Evolutionary conservation across 768 basidiomycete genomes (phyloP).

Genomic region (Pleurotus cornucopiae): DNA sequence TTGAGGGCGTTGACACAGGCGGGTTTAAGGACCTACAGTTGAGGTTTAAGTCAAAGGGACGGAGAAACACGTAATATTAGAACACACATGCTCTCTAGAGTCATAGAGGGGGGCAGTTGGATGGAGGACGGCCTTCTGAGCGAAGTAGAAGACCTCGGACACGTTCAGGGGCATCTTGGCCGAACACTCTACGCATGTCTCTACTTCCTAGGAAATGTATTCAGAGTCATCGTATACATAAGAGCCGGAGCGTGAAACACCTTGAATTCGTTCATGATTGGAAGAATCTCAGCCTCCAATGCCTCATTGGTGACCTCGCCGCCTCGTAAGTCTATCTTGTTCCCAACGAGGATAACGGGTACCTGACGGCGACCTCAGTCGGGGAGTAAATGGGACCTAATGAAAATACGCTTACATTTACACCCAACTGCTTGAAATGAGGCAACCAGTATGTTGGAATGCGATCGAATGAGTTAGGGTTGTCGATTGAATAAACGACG

Average conservation of each 20-base stretch:
- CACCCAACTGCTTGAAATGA: constrained; percentile 88
- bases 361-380: constrained; percentile 46
- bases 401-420: constrained; percentile 62
- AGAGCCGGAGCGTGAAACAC: constrained; percentile 30
- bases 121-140: constrained; percentile 95
- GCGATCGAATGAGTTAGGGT: constrained; percentile 93
- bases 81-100: constrained; percentile 84
- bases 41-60: constrained; percentile 10
- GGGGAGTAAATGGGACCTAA: neutral
- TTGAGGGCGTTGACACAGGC: constrained; percentile 83
- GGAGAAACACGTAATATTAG: constrained; percentile 2
- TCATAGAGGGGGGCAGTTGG: constrained; percentile 97
- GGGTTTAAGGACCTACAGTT: constrained; percentile 77
- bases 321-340: constrained; percentile 95
- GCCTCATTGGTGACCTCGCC: constrained; percentile 93
- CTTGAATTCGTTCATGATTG: constrained; percentile 99
- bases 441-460: constrained; percentile 99
- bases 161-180: constrained; percentile 87
- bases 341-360: constrained; percentile 94
- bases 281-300: constrained; percentile 89
- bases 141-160: constrained; percentile 97
- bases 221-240: constrained; percentile 10
- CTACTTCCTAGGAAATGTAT: constrained; percentile 74
- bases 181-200: constrained; percentile 97
- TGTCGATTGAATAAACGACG: constrained; percentile 96